These are phyloP conservation scores for Tuber magnatum DNA, from an alignment of 495 filamentous ascomycete genomes.

Conservation along the genomic window DNA sequence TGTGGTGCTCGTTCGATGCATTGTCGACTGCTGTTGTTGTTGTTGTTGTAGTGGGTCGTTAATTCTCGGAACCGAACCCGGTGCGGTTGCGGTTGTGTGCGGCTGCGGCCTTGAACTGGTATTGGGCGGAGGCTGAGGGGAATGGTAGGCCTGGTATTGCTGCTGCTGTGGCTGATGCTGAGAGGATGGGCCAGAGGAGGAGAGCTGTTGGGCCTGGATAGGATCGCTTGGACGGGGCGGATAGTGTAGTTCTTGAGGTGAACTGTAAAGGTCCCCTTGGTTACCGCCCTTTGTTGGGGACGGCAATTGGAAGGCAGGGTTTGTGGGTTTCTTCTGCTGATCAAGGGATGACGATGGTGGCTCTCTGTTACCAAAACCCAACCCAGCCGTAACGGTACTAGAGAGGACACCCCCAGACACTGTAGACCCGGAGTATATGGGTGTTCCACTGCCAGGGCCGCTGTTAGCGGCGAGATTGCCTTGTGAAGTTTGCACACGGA, in stretches of 20 bases:
- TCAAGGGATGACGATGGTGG: slow-evolving; percentile 20
- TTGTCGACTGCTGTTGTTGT: slow-evolving; percentile 12
- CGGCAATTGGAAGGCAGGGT: slow-evolving; percentile 34
- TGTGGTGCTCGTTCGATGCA: slow-evolving; percentile 32
- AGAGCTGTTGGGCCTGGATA: slow-evolving; percentile 19
- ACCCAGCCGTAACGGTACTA: neutral
- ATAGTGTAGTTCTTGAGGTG: slow-evolving; percentile 37
- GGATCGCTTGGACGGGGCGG: slow-evolving; percentile 46
- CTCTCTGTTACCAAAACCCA: neutral
- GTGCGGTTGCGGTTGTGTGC: slow-evolving; percentile 14
- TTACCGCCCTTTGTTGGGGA: slow-evolving; percentile 18
- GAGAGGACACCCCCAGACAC: slow-evolving; percentile 1
- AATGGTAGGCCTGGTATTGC: slow-evolving; percentile 37
- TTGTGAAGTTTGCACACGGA: slow-evolving; percentile 30
- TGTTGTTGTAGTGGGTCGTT: neutral
- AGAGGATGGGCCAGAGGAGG: neutral
- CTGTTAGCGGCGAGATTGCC: slow-evolving; percentile 16
- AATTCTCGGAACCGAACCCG: slow-evolving; percentile 15
- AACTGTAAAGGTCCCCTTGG: slow-evolving; percentile 22
- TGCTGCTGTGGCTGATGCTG: slow-evolving; percentile 23
- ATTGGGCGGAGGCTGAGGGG: slow-evolving; percentile 23
- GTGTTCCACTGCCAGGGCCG: slow-evolving; percentile 23
- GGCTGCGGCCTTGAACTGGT: slow-evolving; percentile 27
- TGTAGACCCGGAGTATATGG: slow-evolving; percentile 35
- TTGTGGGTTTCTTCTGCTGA: slow-evolving; percentile 31